Conservation (phyloP, 495 filamentous ascomycete species). For the Aspergillus incahuasiensis region DNA sequence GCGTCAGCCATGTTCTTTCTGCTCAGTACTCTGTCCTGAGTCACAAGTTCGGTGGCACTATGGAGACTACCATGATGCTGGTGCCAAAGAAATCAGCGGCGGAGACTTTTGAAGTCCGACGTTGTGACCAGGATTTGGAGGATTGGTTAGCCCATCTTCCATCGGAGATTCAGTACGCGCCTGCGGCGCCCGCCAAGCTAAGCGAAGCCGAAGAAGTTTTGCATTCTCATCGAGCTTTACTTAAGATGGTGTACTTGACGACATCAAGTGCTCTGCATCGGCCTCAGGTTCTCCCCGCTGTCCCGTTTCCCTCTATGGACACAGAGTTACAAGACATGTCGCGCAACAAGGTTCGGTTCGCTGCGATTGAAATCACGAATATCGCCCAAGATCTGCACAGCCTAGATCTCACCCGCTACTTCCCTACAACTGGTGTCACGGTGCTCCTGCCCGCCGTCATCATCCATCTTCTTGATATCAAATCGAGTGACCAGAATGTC, state of each 20-base stretch:
- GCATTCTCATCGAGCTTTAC: slow-evolving; percentile 67
- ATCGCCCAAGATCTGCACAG: slow-evolving; percentile 69
- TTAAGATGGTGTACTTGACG: slow-evolving; percentile 87
- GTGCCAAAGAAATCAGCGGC: slow-evolving; percentile 79
- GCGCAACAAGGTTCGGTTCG: slow-evolving; percentile 69
- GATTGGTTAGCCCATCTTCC: slow-evolving; percentile 69
- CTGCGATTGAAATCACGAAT: slow-evolving; percentile 73
- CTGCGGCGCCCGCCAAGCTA: slow-evolving; percentile 37
- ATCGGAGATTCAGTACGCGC: slow-evolving; percentile 56
- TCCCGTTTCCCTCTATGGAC: slow-evolving; percentile 53
- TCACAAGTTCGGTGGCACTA: slow-evolving; percentile 69
- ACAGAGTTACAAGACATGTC: slow-evolving; percentile 72
- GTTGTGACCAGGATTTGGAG: slow-evolving; percentile 67
- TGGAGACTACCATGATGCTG: slow-evolving; percentile 82
- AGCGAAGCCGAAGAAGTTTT: slow-evolving; percentile 53
- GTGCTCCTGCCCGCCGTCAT: slow-evolving; percentile 87
- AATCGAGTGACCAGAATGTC: slow-evolving; percentile 63
- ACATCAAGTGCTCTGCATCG: slow-evolving; percentile 83
- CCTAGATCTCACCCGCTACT: slow-evolving; percentile 65
- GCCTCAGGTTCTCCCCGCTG: slow-evolving; percentile 76
- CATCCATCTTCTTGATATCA: slow-evolving; percentile 86
- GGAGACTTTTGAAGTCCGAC: slow-evolving; percentile 66
- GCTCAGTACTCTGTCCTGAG: slow-evolving; percentile 88
- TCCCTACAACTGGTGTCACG: slow-evolving; percentile 84
- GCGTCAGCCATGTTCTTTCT: slow-evolving; percentile 76